Evolutionary conservation across 495 filamentous ascomycete genomes (phyloP).

Genomic region (Delitschia confertaspora): DNA sequence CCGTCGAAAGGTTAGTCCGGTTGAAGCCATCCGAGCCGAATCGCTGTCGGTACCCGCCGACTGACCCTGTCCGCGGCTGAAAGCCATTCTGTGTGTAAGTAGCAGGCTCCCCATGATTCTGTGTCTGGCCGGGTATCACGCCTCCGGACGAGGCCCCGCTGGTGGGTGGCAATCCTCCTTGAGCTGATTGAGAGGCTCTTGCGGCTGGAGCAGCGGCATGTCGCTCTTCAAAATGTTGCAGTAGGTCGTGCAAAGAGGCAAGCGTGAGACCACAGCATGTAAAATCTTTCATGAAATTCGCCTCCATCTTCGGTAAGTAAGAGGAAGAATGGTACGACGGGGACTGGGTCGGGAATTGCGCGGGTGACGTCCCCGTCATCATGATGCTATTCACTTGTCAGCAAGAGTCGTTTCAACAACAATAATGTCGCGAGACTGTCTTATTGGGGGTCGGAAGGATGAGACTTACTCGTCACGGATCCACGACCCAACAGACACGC

Average conservation of each 20-base stretch:
- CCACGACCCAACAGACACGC: slow-evolving; percentile 90
- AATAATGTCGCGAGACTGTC: slow-evolving; percentile 3
- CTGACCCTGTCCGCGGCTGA: slow-evolving; percentile 10
- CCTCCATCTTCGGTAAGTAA: slow-evolving; percentile 94
- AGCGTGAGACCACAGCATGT: slow-evolving; percentile 81
- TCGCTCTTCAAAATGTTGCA: slow-evolving; percentile 92
- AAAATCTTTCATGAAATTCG: slow-evolving; percentile 94
- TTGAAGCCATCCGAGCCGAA: slow-evolving; percentile 29
- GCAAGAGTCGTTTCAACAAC: not conserved
- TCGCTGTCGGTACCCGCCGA: slow-evolving; percentile 15
- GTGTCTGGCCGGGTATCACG: slow-evolving; percentile 9
- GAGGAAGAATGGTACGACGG: slow-evolving; percentile 96
- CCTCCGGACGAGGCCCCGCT: slow-evolving; percentile 32
- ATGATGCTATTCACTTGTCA: slow-evolving; percentile 60
- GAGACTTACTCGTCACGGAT: slow-evolving; percentile 91
- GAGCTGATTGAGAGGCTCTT: slow-evolving; percentile 46
- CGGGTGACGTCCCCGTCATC: slow-evolving; percentile 94
- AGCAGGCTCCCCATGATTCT: slow-evolving; percentile 39
- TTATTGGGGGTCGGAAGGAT: not conserved
- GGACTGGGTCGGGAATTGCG: slow-evolving; percentile 66
- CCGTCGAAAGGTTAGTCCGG: slow-evolving; percentile 34
- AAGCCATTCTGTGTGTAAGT: slow-evolving; percentile 25
- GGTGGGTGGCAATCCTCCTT: slow-evolving; percentile 39
- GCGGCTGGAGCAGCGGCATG: slow-evolving; percentile 61
- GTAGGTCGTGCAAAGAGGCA: slow-evolving; percentile 82